Base-by-base conservation (phyloP, 257 asterid species). In the Solanum rostratum region DNA sequence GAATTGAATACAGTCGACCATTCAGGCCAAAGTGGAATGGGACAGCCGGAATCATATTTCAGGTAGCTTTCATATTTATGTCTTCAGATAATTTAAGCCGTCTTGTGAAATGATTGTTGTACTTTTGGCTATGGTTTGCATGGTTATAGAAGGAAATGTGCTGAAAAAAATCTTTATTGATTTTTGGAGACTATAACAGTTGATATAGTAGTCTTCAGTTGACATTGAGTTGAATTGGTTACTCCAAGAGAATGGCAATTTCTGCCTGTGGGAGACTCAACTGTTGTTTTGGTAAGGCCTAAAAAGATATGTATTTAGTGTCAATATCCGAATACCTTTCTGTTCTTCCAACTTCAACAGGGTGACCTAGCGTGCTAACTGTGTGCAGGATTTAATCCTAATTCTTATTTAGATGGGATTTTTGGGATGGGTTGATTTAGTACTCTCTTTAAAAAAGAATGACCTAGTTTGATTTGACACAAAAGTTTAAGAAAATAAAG, bases 21-120 rank as follows among this genome's bases (percentile, higher is more conserved):
- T 92, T 97, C 84, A 91, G 94, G 88, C 99, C 99, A 16, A 95
- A 95, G 86, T 97, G 98, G 99, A 95, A 90, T 82, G 99, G 98
- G 71, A 95, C 98, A 53, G 90, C 93, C 41, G 99, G 99, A 49
- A 80, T 94, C 89, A 73, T 91, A 85, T 95, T 92, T 88, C 99
- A 97, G 97, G 99, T 96, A 85, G 55, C 52, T 85, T 84, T n/a
- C 69, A 59, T 53, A 45, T 62, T 79, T 22, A 19, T 76, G 63
- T 27, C 27, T 73, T 22, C 39, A 15, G 82, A 76, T 76, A 15
- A 27, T 80, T 29, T 6, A 55, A 29, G 24, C 66, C 62, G 11
- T 74, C 30, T 39, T 16, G 7, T 29, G 60, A 52, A 24, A 49
- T 50, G 43, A 49, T 27, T 76, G 16, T 76, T 50, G 20, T 49